Evolutionary conservation across 108 stramenopile species (phyloP).

Genomic region (Hondaea fermentalgiana): DNA sequence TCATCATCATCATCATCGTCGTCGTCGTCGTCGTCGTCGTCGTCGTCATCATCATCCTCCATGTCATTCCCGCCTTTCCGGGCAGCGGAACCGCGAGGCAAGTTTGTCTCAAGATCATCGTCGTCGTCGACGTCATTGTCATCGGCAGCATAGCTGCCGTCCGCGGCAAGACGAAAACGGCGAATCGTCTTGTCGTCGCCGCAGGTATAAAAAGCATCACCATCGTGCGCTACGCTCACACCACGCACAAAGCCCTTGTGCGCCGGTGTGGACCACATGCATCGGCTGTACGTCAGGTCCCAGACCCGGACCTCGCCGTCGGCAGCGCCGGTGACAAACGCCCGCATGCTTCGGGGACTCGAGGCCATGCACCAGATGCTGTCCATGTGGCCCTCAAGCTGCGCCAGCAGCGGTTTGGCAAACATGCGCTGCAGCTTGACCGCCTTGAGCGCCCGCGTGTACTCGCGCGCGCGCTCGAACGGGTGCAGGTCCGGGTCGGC

Average conservation of each 20-base stretch:
- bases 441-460: conserved; percentile 78
- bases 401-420: conserved; percentile 76
- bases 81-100: not conserved
- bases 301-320: conserved; percentile 87
- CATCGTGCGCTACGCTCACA: conserved; percentile 51
- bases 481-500: conserved; percentile 43
- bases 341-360: conserved; percentile 63
- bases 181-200: conserved; percentile 78
- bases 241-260: conserved; percentile 51
- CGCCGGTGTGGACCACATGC: conserved; percentile 63
- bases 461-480: conserved; percentile 57
- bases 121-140: conserved; percentile 23
- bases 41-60: not conserved
- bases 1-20: conserved; percentile 23
- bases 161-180: conserved; percentile 50
- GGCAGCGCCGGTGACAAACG: conserved; percentile 76
- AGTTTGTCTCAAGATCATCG: not conserved
- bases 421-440: conserved; percentile 97
- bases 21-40: not conserved
- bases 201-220: conserved; percentile 73
- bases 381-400: conserved; percentile 85
- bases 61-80: not conserved
- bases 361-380: conserved; percentile 70
- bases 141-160: not conserved
- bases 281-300: conserved; percentile 73